Conservation (phyloP, 805 yeast genomes). For the Saccharomycopsis sp. region DNA sequence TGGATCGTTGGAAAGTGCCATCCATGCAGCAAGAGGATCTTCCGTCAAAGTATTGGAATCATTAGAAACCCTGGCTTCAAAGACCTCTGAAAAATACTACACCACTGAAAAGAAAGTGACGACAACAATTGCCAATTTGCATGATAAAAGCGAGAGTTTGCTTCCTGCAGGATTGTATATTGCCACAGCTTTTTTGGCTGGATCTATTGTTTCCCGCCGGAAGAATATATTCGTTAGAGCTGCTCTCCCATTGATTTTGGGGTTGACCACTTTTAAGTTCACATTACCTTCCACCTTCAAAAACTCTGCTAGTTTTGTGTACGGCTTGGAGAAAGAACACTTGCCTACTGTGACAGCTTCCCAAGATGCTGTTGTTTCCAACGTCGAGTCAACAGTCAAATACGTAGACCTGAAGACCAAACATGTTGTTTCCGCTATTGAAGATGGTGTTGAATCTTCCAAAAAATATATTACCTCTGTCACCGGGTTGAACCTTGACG, state of each 20-base stretch:
- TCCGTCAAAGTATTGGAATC: constrained; percentile 30
- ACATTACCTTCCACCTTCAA: constrained; percentile 67
- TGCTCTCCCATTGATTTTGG: constrained; percentile 52
- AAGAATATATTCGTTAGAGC: constrained; percentile 49
- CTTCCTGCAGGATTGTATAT: constrained; percentile 68
- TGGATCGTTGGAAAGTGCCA: constrained; percentile 38
- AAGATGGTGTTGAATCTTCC: constrained; percentile 33
- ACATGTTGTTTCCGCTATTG: constrained; percentile 33
- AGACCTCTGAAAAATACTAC: constrained; percentile 44
- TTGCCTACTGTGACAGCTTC: constrained; percentile 59
- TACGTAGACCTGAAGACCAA: constrained; percentile 39
- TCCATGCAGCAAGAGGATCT: constrained; percentile 43
- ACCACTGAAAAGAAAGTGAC: constrained; percentile 58
- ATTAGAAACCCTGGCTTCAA: constrained; percentile 37
- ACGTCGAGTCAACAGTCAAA: constrained; percentile 39
- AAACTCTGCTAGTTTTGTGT: constrained; percentile 50
- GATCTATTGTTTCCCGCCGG: constrained; percentile 66
- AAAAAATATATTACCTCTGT: constrained; percentile 41
- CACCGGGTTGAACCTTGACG: constrained; percentile 67
- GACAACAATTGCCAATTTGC: constrained; percentile 55
- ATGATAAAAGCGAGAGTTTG: constrained; percentile 57
- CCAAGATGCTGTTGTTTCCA: constrained; percentile 44
- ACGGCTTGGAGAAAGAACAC: constrained; percentile 52
- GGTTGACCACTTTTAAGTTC: constrained; percentile 55
- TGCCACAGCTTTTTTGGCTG: constrained; percentile 61